A percentile compares a stretch with the other conserved stretches of the same genome.
Conservation (phyloP, 495 filamentous ascomycete species). For the Trichoderma gamsii region DNA sequence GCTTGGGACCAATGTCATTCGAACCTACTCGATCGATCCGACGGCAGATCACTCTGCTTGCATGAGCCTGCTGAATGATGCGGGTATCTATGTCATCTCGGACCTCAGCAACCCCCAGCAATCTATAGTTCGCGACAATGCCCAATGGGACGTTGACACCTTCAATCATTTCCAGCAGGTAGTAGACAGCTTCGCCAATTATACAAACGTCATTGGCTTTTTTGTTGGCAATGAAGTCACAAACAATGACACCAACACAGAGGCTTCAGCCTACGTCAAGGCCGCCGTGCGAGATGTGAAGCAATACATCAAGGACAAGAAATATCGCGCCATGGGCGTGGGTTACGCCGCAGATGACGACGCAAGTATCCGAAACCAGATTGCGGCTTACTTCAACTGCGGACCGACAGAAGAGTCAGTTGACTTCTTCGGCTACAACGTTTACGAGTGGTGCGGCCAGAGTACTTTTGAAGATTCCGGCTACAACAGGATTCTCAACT, state of each 20-base stretch:
- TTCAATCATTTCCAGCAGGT: slow-evolving; percentile 77
- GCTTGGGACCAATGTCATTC: slow-evolving; percentile 81
- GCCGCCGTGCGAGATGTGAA: slow-evolving; percentile 94
- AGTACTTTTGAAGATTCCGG: slow-evolving; percentile 66
- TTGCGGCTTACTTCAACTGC: slow-evolving; percentile 93
- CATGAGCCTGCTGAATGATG: slow-evolving; percentile 75
- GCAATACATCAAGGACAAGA: slow-evolving; percentile 74
- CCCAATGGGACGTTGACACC: slow-evolving; percentile 68
- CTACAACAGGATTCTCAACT: slow-evolving; percentile 69
- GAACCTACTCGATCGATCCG: slow-evolving; percentile 87
- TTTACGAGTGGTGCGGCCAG: slow-evolving; percentile 95
- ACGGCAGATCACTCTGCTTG: slow-evolving; percentile 67
- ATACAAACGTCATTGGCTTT: slow-evolving; percentile 88
- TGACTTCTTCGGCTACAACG: slow-evolving; percentile 98
- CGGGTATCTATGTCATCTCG: slow-evolving; percentile 89
- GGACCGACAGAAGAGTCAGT: slow-evolving; percentile 57
- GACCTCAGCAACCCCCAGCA: slow-evolving; percentile 72
- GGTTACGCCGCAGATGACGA: slow-evolving; percentile 96
- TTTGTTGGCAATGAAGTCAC: slow-evolving; percentile 97
- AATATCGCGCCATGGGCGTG: slow-evolving; percentile 76
- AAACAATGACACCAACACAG: slow-evolving; percentile 74
- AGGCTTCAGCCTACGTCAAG: slow-evolving; percentile 87
- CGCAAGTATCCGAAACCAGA: slow-evolving; percentile 62
- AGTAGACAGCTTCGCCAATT: slow-evolving; percentile 69
- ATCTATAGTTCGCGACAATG: slow-evolving; percentile 78